Evolutionary conservation across 352 stramenopile genomes (phyloP).

Genomic region (Phytopythium kandeliae): DNA sequence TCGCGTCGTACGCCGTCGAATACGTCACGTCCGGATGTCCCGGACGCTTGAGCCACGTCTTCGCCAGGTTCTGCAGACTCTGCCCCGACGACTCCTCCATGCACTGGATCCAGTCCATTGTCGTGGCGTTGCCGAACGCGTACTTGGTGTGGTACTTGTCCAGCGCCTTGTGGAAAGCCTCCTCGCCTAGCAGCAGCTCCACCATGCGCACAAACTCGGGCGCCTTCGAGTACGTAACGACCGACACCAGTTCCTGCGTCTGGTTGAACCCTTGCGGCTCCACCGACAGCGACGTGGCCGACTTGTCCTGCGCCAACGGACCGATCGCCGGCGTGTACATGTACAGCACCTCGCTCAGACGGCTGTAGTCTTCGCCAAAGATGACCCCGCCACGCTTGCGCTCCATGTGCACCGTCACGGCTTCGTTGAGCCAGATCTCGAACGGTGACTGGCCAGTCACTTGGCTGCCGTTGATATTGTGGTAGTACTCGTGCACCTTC

Average conservation of each 20-base stretch:
- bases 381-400: slow-evolving; percentile 57
- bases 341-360: slow-evolving; percentile 63
- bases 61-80: slow-evolving; percentile 56
- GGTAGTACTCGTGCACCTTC: slow-evolving; percentile 82
- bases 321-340: slow-evolving; percentile 73
- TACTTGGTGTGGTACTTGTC: slow-evolving; percentile 80
- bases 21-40: slow-evolving; percentile 65
- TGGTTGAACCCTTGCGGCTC: slow-evolving; percentile 76
- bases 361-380: slow-evolving; percentile 67
- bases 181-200: slow-evolving; percentile 55
- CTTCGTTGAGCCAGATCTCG: slow-evolving; percentile 80
- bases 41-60: slow-evolving; percentile 70
- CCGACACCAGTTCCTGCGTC: slow-evolving; percentile 73
- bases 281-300: slow-evolving; percentile 59
- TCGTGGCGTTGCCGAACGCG: slow-evolving; percentile 63
- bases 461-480: slow-evolving; percentile 79
- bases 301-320: slow-evolving; percentile 61
- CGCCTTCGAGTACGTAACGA: slow-evolving; percentile 75
- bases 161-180: slow-evolving; percentile 67
- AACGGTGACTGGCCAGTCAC: slow-evolving; percentile 78
- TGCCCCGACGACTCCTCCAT: slow-evolving; percentile 69
- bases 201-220: slow-evolving; percentile 80
- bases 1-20: slow-evolving; percentile 44
- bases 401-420: slow-evolving; percentile 79
- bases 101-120: slow-evolving; percentile 69